Base-by-base conservation (phyloP, 148 eudicot genomes). In the Heliamphora exappendiculata region DNA sequence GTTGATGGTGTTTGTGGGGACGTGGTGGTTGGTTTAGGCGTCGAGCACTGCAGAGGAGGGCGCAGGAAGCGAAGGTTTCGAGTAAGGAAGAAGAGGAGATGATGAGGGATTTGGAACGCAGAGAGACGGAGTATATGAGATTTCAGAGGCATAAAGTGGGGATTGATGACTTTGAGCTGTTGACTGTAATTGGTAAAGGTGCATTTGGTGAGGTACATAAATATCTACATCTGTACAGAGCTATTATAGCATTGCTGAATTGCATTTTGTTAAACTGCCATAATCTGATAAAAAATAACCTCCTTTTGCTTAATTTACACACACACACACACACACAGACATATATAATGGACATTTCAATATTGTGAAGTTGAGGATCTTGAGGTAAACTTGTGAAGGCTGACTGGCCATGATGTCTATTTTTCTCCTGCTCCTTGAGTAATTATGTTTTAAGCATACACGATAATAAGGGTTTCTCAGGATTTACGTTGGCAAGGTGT, bases 121-220 rank as follows among this genome's bases (percentile, higher is more conserved):
- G 75, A 74, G 93, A 90, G 73, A 90, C 93, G 8, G 89, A 83
- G 71, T 90, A 73, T 59, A 90, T 90, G 93, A 85, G 93, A 76
- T 85, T 85, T 82, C 93, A 90, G 75, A 88, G 93, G 84, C 91
- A 90, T 70, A 90, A 88, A 84, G 80, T 90, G 24, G 93, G 93
- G 41, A 83, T 90, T 73, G 93, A 90, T 83, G 93, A 90, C 78
- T 90, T 90, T 76, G 91, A 90, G 81, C 93, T 78, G 66, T 77
- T 88, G 84, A 85, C 89, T 37, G 79, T 86, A 17, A 90, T 90
- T 70, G 93, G 93, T 50, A 90, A 85, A 88, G 93, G 93, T 54
- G 93, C 93, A 41, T 90, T 90, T 75, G 91, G 89, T 24, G 93
- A 90, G 93, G 93, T 90, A 83, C 72, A 64, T 67, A 29, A 7